Base-by-base conservation (phyloP, 108 stramenopile genomes). In the Cyclotella cryptica region DNA sequence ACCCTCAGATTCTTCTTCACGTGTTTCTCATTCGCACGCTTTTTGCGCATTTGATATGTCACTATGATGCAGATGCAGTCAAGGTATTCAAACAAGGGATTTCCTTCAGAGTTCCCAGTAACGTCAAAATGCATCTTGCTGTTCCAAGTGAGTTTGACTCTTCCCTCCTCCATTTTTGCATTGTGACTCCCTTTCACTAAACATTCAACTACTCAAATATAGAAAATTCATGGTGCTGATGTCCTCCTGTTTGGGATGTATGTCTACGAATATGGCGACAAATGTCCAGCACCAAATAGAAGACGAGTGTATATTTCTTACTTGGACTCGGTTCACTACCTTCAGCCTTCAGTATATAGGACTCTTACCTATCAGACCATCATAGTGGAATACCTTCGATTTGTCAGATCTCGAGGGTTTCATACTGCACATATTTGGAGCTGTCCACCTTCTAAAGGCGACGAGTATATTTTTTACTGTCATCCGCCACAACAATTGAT, bases 381-480 rank as follows among this genome's bases (percentile, higher is more conserved):
- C 26, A 84, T 99, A 22, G 71, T 90, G 39, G 91, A 95, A 60
- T 98, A 98, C 74, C 88, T 99, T 18, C 88, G 92, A n/a, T 94
- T 96, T 69, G 96, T 94, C 27, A 97, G 93, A 78, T 68, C 74
- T n/a, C 87, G 97, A 9, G 98, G 98, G 30, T 98, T 98, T 75
- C 96, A 96, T 79, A 98, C 96, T 5, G 97, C 97, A 19, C 96
- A 97, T 71, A 98, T 99, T 47, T 99, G 98, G 98, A 96, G 96
- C 66, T 99, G 98, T 60, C 98, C 98, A 22, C 98, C 97, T 11
- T 79, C 91, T 17, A 94, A 95, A 59, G 98, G 97, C 13, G 98
- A 99, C 73, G 98, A 97, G 60, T 98, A 98, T 79, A 97, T 99
- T 55, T 93, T 97, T 65, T 83, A 95, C 78, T 83, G 90, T 51